Percentiles rank a stretch among this genome's conserved stretches.
Conservation (phyloP, 257 asterid species). For the Haberlea rhodopensis region DNA sequence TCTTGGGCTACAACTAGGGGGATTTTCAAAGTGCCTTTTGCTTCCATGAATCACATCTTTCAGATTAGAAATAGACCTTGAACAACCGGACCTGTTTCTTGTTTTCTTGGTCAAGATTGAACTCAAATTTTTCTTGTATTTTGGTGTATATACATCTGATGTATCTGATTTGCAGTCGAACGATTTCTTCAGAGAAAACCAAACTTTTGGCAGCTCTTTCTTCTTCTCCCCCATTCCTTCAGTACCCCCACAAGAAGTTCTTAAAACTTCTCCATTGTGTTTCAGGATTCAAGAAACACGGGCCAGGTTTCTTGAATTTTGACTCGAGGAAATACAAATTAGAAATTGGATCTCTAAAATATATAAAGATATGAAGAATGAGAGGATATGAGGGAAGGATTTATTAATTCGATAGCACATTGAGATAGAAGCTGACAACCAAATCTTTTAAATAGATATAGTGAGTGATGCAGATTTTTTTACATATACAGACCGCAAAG, state of each 20-base stretch:
- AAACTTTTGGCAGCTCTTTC: slow-evolving; percentile 40
- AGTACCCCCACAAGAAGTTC: neutral
- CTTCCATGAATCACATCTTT: slow-evolving; percentile 74
- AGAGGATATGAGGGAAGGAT: no score
- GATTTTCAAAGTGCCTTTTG: slow-evolving; percentile 51
- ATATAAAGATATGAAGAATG: no score
- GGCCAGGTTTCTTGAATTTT: neutral
- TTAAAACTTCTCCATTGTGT: slow-evolving; percentile 14
- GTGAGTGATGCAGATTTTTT: neutral
- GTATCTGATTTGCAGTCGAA: slow-evolving; percentile 62
- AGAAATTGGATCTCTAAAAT: neutral
- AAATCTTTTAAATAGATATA: neutral
- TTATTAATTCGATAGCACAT: no score
- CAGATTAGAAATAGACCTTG: slow-evolving; percentile 67
- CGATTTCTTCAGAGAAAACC: slow-evolving; percentile 60
- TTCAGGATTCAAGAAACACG: neutral
- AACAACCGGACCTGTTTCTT: slow-evolving; percentile 61
- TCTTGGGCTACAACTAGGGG: slow-evolving; percentile 67
- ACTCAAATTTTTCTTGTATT: slow-evolving; percentile 33
- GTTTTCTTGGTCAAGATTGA: slow-evolving; percentile 39
- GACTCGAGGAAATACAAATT: neutral
- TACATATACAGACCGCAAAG: neutral
- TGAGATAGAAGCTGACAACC: neutral
- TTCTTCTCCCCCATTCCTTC: slow-evolving; percentile 44
- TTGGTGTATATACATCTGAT: slow-evolving; percentile 59